Evolutionary conservation across 768 basidiomycete genomes (phyloP).

Genomic region (Amanita muscaria): DNA sequence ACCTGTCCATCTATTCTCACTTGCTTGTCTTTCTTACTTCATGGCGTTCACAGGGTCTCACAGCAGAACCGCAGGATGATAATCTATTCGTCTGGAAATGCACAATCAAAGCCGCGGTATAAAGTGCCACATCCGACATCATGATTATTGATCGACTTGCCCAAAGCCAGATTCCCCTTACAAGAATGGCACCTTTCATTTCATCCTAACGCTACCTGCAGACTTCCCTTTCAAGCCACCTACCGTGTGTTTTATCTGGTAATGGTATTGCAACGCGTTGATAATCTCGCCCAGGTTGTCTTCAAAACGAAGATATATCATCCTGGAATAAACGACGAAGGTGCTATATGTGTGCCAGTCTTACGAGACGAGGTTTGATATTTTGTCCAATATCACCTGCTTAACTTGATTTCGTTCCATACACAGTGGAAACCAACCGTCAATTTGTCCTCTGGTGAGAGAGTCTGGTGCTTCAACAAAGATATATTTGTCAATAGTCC

Average conservation of each 20-base stretch:
- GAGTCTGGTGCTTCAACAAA: background rate
- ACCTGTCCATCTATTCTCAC: conserved; percentile 9
- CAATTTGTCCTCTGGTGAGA: conserved; percentile 57
- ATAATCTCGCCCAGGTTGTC: conserved; percentile 45
- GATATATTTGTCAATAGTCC: conserved; percentile 2
- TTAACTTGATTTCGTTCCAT: background rate
- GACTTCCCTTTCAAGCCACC: conserved; percentile 88
- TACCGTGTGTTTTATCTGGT: conserved; percentile 33
- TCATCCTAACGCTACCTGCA: conserved; percentile 62
- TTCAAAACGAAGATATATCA: conserved; percentile 87
- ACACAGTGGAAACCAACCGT: conserved; percentile 80
- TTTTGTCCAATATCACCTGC: background rate
- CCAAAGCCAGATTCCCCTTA: conserved; percentile 70
- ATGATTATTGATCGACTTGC: conserved; percentile 6
- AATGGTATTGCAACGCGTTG: conserved; percentile 7
- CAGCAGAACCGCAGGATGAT: conserved; percentile 55
- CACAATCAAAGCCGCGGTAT: conserved; percentile 62
- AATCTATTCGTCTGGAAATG: conserved; percentile 77
- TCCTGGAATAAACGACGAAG: conserved; percentile 86
- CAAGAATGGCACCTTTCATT: conserved; percentile 73
- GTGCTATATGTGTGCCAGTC: conserved; percentile 76
- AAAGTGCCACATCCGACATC: conserved; percentile 17
- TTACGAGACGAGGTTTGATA: conserved; percentile 72
- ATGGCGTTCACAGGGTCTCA: conserved; percentile 42
- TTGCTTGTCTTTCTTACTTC: conserved; percentile 10